Evolutionary conservation across 2,329 filamentous ascomycete genomes (phyloP).

Genomic region (Venturia aucupariae): DNA sequence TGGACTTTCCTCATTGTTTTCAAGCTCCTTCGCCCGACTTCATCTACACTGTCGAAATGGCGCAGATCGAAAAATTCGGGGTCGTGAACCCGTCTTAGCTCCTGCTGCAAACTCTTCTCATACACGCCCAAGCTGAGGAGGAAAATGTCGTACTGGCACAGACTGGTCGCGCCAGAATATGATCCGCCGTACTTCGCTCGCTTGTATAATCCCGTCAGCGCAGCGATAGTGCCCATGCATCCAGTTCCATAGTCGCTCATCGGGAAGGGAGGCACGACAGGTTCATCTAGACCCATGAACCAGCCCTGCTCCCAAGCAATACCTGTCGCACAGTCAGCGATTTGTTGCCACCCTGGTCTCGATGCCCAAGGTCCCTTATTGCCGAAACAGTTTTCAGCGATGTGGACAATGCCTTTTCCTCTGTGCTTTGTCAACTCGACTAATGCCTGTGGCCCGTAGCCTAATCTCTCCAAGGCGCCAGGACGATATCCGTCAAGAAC

Average conservation of each 20-base stretch:
- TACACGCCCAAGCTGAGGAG: constrained; percentile 54
- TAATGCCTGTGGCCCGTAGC: constrained; percentile 51
- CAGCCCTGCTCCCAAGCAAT: constrained; percentile 54
- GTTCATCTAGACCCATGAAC: constrained; percentile 49
- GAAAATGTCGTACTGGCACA: constrained; percentile 60
- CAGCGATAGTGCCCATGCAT: constrained; percentile 60
- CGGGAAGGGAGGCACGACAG: constrained; percentile 54
- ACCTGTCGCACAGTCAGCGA: constrained; percentile 56
- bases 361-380: constrained; percentile 53
- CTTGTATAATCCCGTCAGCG: constrained; percentile 53
- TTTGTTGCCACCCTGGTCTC: constrained; percentile 63
- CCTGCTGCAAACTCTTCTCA: constrained; percentile 41
- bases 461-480: constrained; percentile 52
- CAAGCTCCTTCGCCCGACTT: constrained; percentile 52
- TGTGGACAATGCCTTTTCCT: constrained; percentile 56
- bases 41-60: constrained; percentile 56
- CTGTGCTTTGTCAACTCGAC: constrained; percentile 43
- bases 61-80: constrained; percentile 47
- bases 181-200: constrained; percentile 55
- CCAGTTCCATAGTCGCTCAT: constrained; percentile 60
- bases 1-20: constrained; percentile 44
- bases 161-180: constrained; percentile 54
- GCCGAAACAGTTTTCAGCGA: constrained; percentile 65
- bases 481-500: constrained; percentile 63
- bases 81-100: constrained; percentile 41